Conservation (phyloP, 768 basidiomycete species). For the Agaricus blazei region DNA sequence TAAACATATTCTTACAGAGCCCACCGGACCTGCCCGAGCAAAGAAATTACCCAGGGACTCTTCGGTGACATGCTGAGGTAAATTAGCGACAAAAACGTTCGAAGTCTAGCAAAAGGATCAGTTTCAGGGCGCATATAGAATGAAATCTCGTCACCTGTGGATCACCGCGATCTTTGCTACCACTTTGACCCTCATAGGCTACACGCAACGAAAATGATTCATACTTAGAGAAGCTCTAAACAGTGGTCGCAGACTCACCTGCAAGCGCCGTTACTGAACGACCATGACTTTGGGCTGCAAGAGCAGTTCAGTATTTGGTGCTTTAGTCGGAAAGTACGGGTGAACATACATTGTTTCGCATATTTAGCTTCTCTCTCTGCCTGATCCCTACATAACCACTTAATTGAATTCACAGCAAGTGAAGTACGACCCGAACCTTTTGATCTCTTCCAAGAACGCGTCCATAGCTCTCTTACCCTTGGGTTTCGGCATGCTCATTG, state of each 20-base stretch:
- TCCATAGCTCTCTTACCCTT: constrained; percentile 98
- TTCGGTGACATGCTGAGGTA: constrained; percentile 85
- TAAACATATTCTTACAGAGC: constrained; percentile 56
- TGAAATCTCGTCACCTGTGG: constrained; percentile 54
- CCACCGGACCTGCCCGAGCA: constrained; percentile 88
- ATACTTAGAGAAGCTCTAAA: not conserved
- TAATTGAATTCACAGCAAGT: not conserved
- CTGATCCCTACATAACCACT: constrained; percentile 64
- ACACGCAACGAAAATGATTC: not conserved
- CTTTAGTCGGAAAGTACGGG: not conserved
- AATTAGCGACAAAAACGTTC: constrained; percentile 92
- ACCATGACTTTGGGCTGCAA: constrained; percentile 35
- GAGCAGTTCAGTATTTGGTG: not conserved
- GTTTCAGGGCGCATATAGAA: not conserved
- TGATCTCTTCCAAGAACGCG: constrained; percentile 92
- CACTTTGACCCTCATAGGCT: constrained; percentile 89
- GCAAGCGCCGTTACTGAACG: constrained; percentile 90
- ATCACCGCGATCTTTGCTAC: constrained; percentile 86
- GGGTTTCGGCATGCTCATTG: constrained; percentile 52
- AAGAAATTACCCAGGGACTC: constrained; percentile 85
- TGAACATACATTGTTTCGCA: constrained; percentile 52
- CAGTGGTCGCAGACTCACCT: constrained; percentile 14
- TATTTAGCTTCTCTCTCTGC: constrained; percentile 85
- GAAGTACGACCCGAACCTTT: constrained; percentile 46
- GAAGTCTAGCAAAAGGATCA: constrained; percentile 58